These are phyloP conservation scores for Aspergillus viridinutans DNA, from an alignment of 2,329 filamentous ascomycete genomes.

Conservation along the genomic window DNA sequence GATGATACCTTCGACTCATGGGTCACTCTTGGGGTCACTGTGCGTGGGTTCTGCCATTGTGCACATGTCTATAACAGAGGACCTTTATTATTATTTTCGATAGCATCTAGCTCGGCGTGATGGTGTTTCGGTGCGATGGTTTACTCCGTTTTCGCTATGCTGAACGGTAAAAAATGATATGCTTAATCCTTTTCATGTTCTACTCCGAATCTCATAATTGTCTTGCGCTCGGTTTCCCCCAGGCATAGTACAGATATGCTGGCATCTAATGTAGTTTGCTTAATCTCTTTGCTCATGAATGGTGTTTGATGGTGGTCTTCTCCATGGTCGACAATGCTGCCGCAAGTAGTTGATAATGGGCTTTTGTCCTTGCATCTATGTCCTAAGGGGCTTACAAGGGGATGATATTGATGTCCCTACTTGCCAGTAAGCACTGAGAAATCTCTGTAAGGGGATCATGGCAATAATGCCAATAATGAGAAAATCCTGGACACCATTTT, in stretches of 20 bases:
- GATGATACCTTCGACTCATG: constrained; percentile 15
- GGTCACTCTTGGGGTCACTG: neutral
- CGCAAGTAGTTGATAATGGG: neutral
- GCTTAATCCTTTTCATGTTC: neutral
- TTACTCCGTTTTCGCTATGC: neutral
- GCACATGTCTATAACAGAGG: neutral
- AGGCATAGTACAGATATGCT: neutral
- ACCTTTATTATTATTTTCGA: constrained; percentile 1
- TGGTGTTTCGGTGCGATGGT: neutral
- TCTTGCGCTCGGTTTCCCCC: neutral
- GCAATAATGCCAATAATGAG: neutral
- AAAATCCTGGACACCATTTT: neutral
- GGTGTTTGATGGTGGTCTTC: no score
- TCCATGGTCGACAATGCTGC: neutral
- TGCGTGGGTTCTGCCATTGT: neutral
- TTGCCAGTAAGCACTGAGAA: neutral
- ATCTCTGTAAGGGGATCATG: neutral
- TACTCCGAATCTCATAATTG: neutral
- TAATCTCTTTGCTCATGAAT: neutral
- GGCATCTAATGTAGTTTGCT: neutral
- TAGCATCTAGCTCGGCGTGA: constrained; percentile 3
- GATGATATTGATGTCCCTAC: neutral
- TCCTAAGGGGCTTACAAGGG: neutral
- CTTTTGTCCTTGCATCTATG: neutral
- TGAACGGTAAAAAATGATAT: neutral